Evolutionary conservation across 768 basidiomycete species (phyloP).

Genomic region (Lactarius psammicola): DNA sequence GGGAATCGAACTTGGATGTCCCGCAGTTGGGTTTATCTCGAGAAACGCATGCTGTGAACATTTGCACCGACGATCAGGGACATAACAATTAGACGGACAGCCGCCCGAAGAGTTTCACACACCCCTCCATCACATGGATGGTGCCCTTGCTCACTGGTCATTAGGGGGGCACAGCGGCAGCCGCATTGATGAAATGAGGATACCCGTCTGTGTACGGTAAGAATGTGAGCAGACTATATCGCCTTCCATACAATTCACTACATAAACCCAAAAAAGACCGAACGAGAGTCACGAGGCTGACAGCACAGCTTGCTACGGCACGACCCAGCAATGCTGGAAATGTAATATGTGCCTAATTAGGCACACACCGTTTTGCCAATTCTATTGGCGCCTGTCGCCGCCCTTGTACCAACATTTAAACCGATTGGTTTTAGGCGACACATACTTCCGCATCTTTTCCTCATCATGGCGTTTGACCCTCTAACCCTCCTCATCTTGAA

Average conservation of each 20-base stretch:
- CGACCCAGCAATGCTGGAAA: background rate
- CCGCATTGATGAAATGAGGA: too few species aligned
- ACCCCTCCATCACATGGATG: too few species aligned
- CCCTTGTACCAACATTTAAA: background rate
- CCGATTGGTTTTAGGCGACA: background rate
- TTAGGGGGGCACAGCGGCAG: too few species aligned
- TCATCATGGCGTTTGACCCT: slow-evolving; percentile 1
- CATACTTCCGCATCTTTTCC: background rate
- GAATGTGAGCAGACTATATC: background rate
- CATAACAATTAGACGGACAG: too few species aligned
- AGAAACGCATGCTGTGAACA: background rate
- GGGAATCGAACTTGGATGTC: background rate
- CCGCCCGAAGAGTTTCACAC: too few species aligned
- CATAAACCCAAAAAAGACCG: background rate
- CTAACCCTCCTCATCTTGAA: slow-evolving; percentile 3
- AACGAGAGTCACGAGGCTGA: too few species aligned
- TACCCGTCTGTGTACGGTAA: background rate
- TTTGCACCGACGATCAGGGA: background rate
- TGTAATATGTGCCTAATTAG: background rate
- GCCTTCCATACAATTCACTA: background rate
- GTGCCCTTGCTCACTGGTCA: too few species aligned
- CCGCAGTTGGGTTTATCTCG: background rate
- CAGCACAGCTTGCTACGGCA: background rate
- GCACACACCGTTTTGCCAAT: background rate
- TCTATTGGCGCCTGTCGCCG: background rate